Evolutionary conservation across 2,329 filamentous ascomycete species (phyloP), one percentile per base, ranked within the genome.

Genomic region (Corynespora cassiicola): DNA sequence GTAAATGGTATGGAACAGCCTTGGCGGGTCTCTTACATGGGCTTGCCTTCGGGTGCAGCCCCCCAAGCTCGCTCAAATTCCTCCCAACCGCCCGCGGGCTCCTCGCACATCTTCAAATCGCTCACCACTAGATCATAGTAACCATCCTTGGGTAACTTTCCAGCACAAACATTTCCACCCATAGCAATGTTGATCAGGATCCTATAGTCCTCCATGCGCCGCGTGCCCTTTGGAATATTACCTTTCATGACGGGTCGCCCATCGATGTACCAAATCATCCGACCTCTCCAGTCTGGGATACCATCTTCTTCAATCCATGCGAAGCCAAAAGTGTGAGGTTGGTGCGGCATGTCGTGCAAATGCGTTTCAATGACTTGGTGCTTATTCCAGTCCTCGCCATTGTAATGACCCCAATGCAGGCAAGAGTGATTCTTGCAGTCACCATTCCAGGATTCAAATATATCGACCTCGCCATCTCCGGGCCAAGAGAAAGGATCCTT

Each of bases 381-480:
- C 63, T 82, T 83, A 42, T 77, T 64, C 36, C 70, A 70, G 51
- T 84, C 80, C 39, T 79, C 66, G 41, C 69, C 78, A 50, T 65
- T 76, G 66, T 68, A 78, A 37, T 73, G 70, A 3, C 80, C 80
- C 80, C 80, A 84, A 50, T 84, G 80, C 31, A 84, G 65, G 52
- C 80, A 84, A 1, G 72, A 72, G 37, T 79, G 75, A 54, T 84
- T 84, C 31, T 75, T 68, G 21, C 61, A 56, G 42, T 81, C 76
- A 12, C 75, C 79, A 46, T 83, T 82, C 80, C 80, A 84, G n/a
- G 71, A 76, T 62, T 84, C 80, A 25, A 79, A 75, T 30, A 84
- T 79, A 57, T 84, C 80, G 9, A 84, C 68, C 56, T 84, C 80
- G 38, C 80, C 80, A 43, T 84, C 80, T 0, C 65, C 72, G 0